Conservation (phyloP, 805 yeast species). For the Yarrowia deformans region DNA sequence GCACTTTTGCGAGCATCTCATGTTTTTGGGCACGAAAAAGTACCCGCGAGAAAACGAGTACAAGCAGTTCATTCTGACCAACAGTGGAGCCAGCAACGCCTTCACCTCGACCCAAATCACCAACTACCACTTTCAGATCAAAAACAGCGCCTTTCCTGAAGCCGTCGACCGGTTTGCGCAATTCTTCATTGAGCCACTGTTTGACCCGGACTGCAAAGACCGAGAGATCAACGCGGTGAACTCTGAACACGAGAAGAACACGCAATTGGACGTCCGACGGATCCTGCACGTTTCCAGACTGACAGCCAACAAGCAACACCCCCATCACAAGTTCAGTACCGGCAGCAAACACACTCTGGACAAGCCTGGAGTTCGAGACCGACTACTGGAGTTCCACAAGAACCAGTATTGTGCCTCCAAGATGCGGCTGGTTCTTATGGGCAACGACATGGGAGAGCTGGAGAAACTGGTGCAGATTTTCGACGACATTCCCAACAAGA, state of each 20-base stretch:
- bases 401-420: constrained; percentile 80
- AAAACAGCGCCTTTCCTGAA: constrained; percentile 76
- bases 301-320: constrained; percentile 75
- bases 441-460: constrained; percentile 76
- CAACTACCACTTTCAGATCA: constrained; percentile 87
- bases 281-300: constrained; percentile 82
- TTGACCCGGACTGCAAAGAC: constrained; percentile 75
- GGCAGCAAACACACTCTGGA: constrained; percentile 83
- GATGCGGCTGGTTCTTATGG: constrained; percentile 85
- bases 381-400: constrained; percentile 75
- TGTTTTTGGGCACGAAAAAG: constrained; percentile 80
- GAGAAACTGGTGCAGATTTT: constrained; percentile 49
- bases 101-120: constrained; percentile 89
- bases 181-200: constrained; percentile 86
- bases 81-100: constrained; percentile 90
- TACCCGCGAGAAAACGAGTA: constrained; percentile 80
- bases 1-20: constrained; percentile 85
- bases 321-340: constrained; percentile 86
- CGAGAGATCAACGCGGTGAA: constrained; percentile 94
- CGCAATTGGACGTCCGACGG: constrained; percentile 90
- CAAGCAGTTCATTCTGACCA: constrained; percentile 74
- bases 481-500: constrained; percentile 15
- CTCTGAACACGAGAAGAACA: constrained; percentile 91
- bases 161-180: constrained; percentile 93
- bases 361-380: constrained; percentile 84